phyloP scores from a whole-genome alignment of 176 grass and related monocot genomes.

The Phoenix dactylifera region DNA sequence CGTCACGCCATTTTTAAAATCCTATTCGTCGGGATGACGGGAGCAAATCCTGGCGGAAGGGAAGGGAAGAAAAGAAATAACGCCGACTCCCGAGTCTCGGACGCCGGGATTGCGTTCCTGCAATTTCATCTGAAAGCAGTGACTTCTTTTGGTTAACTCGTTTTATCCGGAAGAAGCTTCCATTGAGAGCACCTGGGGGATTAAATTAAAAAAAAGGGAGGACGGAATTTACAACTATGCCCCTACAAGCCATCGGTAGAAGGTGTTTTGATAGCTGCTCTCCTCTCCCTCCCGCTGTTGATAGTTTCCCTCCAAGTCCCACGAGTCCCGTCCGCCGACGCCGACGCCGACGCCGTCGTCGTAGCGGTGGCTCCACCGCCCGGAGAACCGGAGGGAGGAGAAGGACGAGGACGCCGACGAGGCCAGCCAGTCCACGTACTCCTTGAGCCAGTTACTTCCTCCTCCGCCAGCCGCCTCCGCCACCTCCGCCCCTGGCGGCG shows the following conservation, averaged over 20 bases:
- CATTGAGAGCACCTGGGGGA: neutral
- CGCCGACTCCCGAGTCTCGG: too few species aligned
- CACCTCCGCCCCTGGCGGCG: neutral
- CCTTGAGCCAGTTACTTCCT: constrained; percentile 23
- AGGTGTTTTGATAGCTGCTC: constrained; percentile 29
- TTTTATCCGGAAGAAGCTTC: constrained; percentile 12
- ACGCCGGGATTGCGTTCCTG: too few species aligned
- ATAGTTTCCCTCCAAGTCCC: constrained; percentile 46
- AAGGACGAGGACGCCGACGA: constrained; percentile 55
- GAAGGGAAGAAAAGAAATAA: too few species aligned
- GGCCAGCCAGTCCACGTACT: constrained; percentile 31
- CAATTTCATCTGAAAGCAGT: too few species aligned
- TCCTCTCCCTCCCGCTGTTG: constrained; percentile 39
- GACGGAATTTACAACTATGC: constrained; percentile 3
- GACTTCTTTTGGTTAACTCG: neutral
- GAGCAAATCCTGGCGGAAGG: too few species aligned
- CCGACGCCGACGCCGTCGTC: constrained; percentile 30
- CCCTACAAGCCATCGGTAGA: constrained; percentile 66
- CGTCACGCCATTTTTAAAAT: too few species aligned
- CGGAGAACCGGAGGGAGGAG: constrained; percentile 41
- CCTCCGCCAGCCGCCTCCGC: neutral
- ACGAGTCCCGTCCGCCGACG: constrained; percentile 39
- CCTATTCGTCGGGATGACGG: too few species aligned
- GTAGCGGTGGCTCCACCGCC: constrained; percentile 55
- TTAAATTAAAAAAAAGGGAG: too few species aligned